Evolutionary conservation across 139 green algal genomes (phyloP).

Genomic region (Chlorella sp.): DNA sequence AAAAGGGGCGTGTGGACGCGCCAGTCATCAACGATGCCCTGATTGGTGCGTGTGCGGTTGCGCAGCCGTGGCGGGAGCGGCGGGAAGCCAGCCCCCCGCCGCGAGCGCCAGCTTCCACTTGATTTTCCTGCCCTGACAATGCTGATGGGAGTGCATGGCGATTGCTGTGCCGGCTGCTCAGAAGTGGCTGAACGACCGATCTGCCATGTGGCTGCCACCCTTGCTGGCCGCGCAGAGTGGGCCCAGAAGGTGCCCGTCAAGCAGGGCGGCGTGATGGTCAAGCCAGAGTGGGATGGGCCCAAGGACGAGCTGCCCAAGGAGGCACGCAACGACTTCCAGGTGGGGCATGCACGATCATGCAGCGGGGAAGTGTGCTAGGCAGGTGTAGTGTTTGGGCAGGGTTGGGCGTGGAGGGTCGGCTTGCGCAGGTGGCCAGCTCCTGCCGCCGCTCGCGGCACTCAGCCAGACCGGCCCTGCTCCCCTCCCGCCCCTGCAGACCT

Average conservation of each 20-base stretch:
- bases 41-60: background rate
- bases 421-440: too few species aligned
- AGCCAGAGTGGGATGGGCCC: constrained; percentile 6
- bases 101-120: background rate
- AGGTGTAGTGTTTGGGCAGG: too few species aligned
- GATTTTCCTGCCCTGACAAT: too few species aligned
- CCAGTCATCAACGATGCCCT: constrained; percentile 24
- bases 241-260: constrained; percentile 29
- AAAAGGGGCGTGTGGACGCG: constrained; percentile 30
- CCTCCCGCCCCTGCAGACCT: constrained; percentile 2
- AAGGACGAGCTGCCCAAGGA: constrained; percentile 1
- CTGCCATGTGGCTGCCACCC: too few species aligned
- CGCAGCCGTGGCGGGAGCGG: too few species aligned
- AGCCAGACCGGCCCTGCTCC: background rate
- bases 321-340: constrained; percentile 34
- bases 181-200: too few species aligned
- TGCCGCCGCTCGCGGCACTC: too few species aligned
- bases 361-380: background rate
- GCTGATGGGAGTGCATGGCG: too few species aligned
- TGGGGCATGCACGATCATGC: background rate
- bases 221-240: constrained; percentile 13
- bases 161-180: too few species aligned
- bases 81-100: background rate
- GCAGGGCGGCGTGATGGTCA: constrained; percentile 27
- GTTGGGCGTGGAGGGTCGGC: too few species aligned